phyloP scores from a whole-genome alignment of 306 rosid species.

The Cucurbita maxima region DNA sequence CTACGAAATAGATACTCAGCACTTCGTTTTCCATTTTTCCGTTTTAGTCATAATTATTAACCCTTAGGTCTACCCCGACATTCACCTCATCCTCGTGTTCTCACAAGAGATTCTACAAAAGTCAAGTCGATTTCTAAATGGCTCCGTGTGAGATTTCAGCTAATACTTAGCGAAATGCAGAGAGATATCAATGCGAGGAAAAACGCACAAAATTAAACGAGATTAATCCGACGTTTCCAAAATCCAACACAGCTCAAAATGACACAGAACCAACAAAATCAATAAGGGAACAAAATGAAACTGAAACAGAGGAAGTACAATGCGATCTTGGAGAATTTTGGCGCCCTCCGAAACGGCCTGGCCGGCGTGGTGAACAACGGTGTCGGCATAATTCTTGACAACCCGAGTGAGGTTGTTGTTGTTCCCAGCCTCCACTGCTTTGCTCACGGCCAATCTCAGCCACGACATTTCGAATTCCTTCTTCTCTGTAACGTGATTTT shows the following conservation, averaged over 20 bases:
- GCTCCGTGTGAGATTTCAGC: not conserved
- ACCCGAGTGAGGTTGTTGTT: constrained; percentile 85
- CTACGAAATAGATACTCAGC: not conserved
- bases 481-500: not conserved
- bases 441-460: constrained; percentile 88
- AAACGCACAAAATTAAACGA: not conserved
- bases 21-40: not conserved
- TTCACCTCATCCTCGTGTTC: not conserved
- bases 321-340: constrained; percentile 84
- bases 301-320: constrained; percentile 26
- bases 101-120: not conserved
- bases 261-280: not conserved
- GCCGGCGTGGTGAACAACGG: constrained; percentile 96
- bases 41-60: not conserved
- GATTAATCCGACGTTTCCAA: not conserved
- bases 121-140: not conserved
- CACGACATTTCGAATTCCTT: constrained; percentile 40
- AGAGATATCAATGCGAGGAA: not conserved
- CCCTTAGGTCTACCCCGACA: not conserved
- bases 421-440: constrained; percentile 90
- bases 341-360: constrained; percentile 96
- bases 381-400: constrained; percentile 88
- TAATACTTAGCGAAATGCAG: not conserved
- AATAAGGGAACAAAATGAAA: not conserved
- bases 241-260: not conserved